A percentile compares a stretch with the other conserved stretches of the same genome.
Conservation (phyloP, 306 rosid species). For the Lablab purpureus region DNA sequence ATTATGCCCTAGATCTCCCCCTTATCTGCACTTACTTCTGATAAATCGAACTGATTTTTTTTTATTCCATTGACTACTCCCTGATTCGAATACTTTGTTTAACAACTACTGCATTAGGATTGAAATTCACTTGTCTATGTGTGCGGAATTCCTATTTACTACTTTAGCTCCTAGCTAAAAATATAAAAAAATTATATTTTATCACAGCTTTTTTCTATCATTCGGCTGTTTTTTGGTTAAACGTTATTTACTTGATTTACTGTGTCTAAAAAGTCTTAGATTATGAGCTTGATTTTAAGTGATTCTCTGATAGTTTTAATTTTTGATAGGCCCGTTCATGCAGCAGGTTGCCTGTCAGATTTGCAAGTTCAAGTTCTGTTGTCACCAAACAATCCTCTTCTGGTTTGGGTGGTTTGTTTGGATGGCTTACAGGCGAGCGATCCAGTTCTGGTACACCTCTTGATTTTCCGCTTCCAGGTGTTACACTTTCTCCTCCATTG, state of each 20-base stretch:
- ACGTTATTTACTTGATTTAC: neutral
- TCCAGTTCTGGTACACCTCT: constrained; percentile 67
- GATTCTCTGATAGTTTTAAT: constrained; percentile 36
- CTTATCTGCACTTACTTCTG: neutral
- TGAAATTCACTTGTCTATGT: neutral
- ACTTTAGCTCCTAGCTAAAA: neutral
- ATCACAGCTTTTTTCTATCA: neutral
- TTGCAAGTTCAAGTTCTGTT: constrained; percentile 79
- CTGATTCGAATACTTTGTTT: neutral
- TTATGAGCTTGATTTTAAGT: neutral
- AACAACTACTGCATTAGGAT: neutral
- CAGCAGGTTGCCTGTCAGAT: constrained; percentile 60
- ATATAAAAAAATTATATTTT: neutral
- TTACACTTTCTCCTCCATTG: constrained; percentile 72
- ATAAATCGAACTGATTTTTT: neutral
- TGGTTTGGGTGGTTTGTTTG: constrained; percentile 70
- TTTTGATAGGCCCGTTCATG: constrained; percentile 57
- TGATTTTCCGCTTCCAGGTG: constrained; percentile 74
- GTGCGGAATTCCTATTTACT: neutral
- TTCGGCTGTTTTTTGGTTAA: neutral
- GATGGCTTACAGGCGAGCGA: constrained; percentile 76
- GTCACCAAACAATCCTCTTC: constrained; percentile 57
- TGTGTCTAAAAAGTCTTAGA: neutral
- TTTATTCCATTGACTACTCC: neutral
- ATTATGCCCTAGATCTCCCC: constrained; percentile 40